Conservation (phyloP, 2,329 filamentous ascomycete genomes). For the Pseudopyrenochaeta lycopersici region DNA sequence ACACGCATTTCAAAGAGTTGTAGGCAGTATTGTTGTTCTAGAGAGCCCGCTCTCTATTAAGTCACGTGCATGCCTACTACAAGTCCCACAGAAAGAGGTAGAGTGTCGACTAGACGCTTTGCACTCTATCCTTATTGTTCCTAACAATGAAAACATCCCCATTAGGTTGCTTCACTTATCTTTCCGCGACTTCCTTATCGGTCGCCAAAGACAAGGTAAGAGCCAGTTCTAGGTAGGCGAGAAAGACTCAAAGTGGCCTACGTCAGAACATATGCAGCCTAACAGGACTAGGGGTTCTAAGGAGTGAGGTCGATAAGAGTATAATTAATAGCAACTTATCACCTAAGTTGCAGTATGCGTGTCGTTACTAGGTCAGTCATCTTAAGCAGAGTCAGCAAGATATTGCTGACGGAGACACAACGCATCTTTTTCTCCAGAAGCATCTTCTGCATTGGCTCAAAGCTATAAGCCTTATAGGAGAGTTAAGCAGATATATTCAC, state of each 20-base stretch:
- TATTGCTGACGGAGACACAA: conserved; percentile 32
- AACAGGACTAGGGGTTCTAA: conserved; percentile 7
- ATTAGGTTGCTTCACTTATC: conserved; percentile 40
- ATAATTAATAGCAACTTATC: conserved; percentile 13
- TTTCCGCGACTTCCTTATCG: conserved; percentile 40
- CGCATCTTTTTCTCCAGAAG: conserved; percentile 47
- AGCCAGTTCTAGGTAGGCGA: conserved; percentile 49
- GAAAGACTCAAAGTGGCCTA: conserved; percentile 39
- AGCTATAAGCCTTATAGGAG: conserved; percentile 48
- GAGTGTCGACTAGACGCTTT: conserved; percentile 33
- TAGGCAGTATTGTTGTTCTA: conserved; percentile 28
- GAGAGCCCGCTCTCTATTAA: conserved; percentile 26
- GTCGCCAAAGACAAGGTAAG: conserved; percentile 27
- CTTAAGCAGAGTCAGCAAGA: conserved; percentile 20
- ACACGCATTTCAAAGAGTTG: conserved; percentile 15
- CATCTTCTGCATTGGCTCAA: conserved; percentile 59
- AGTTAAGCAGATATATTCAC: conserved; percentile 29
- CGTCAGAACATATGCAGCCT: conserved; percentile 48
- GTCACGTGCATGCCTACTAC: conserved; percentile 22
- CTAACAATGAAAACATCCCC: conserved; percentile 40
- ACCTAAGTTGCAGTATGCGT: conserved; percentile 46
- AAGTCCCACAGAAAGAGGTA: conserved; percentile 23
- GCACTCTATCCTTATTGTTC: conserved; percentile 33
- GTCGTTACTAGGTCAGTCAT: conserved; percentile 46
- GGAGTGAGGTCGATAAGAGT: conserved; percentile 17